A percentile compares a stretch with the other conserved stretches of the same genome.
Conservation (phyloP, 306 rosid genomes). For the Cyclanthera cordifolia region DNA sequence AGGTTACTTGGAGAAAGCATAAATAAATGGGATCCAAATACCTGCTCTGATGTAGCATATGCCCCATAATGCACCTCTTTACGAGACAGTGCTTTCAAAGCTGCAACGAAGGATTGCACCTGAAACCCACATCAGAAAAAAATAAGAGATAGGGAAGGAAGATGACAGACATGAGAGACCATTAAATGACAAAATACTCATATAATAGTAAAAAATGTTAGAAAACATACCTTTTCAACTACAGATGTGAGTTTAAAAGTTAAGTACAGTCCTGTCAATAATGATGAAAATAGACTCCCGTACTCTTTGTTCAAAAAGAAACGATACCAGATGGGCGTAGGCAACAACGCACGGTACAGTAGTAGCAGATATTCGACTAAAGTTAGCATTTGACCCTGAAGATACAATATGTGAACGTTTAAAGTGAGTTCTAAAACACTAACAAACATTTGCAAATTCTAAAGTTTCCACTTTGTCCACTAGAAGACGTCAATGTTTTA, state of each 20-base stretch:
- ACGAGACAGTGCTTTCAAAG: constrained; percentile 77
- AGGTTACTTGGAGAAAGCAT: background rate
- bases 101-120: constrained; percentile 77
- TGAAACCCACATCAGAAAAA: constrained; percentile 1
- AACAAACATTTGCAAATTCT: background rate
- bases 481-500: too few species aligned
- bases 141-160: background rate
- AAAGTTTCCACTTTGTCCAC: background rate
- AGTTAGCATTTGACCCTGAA: constrained; percentile 93
- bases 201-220: background rate
- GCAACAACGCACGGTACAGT: constrained; percentile 88
- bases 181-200: background rate
- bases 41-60: constrained; percentile 96
- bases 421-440: background rate
- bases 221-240: constrained; percentile 67
- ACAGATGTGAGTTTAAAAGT: constrained; percentile 94
- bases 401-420: background rate
- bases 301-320: constrained; percentile 97
- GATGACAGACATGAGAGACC: constrained; percentile 2
- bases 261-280: constrained; percentile 88
- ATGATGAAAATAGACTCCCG: constrained; percentile 87
- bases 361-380: constrained; percentile 73
- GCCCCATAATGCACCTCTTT: constrained; percentile 99
- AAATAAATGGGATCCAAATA: constrained; percentile 16
- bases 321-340: constrained; percentile 97